Conservation (phyloP, 2,329 filamentous ascomycete species). For the Clarireedia homoeocarpa region DNA sequence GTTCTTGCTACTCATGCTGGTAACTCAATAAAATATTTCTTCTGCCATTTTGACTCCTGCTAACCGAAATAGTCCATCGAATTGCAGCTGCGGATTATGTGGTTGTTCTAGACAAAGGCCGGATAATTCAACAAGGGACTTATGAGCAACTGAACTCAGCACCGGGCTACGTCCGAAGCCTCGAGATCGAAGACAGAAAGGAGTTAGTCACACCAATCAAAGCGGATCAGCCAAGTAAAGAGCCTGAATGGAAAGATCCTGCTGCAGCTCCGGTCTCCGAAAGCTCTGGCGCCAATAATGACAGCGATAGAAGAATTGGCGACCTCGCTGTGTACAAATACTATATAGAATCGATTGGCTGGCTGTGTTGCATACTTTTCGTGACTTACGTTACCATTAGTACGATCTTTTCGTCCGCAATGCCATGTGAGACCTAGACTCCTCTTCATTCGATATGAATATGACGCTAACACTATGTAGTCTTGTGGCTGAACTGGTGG, state of each 20-base stretch:
- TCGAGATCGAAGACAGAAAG: not conserved
- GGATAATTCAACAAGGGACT: slow-evolving; percentile 30
- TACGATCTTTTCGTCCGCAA: not conserved
- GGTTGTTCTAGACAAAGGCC: slow-evolving; percentile 28
- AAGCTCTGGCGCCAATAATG: not conserved
- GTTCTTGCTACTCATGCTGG: slow-evolving; percentile 24
- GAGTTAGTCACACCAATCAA: not conserved
- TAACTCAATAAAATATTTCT: not conserved
- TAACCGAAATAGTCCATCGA: slow-evolving; percentile 26
- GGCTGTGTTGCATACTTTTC: not conserved
- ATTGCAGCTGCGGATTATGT: slow-evolving; percentile 35
- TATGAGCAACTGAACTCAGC: slow-evolving; percentile 9
- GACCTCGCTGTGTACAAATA: slow-evolving; percentile 2
- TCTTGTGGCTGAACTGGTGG: not conserved
- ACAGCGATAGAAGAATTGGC: not conserved
- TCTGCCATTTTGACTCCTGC: too few relatives aligned
- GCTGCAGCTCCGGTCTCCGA: not conserved
- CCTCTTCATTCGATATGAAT: not conserved
- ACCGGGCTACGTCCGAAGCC: not conserved
- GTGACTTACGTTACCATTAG: not conserved
- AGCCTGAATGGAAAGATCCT: not conserved
- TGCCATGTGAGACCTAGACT: not conserved
- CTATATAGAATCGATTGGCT: not conserved
- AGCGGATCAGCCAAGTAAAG: not conserved
- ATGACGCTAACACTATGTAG: not conserved